Evolutionary conservation across 2,329 filamentous ascomycete genomes (phyloP).

Genomic region (Aureobasidium zeae): DNA sequence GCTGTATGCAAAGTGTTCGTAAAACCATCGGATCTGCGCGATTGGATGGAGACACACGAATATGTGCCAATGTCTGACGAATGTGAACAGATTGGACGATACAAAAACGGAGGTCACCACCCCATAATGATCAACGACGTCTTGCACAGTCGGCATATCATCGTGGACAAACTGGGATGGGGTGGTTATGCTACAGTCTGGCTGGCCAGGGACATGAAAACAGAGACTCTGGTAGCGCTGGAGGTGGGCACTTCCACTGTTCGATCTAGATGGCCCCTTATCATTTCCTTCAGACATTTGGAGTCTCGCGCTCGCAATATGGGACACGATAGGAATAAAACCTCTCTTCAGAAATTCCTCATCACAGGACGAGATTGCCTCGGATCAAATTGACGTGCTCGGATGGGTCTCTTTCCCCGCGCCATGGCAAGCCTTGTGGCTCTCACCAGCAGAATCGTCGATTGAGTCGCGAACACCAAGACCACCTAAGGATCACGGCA

Average conservation of each 20-base stretch:
- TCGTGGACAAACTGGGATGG: slow-evolving; percentile 5
- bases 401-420: background rate
- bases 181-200: slow-evolving; percentile 7
- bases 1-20: too few relatives aligned
- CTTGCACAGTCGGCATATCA: background rate
- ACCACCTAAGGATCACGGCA: too few relatives aligned
- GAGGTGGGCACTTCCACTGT: background rate
- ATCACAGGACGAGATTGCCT: background rate
- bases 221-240: background rate
- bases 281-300: background rate
- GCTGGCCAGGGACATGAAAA: background rate
- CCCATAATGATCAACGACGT: slow-evolving; percentile 1
- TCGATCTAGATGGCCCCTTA: background rate
- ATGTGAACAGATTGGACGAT: background rate
- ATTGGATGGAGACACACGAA: too few relatives aligned
- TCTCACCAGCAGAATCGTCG: background rate
- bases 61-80: too few relatives aligned
- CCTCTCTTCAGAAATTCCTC: background rate
- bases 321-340: slow-evolving; percentile 1
- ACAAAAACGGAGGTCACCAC: slow-evolving; percentile 2
- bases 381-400: slow-evolving; percentile 3
- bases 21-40: too few relatives aligned
- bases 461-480: background rate
- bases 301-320: slow-evolving; percentile 2
- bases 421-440: background rate